phyloP scores from a whole-genome alignment of 1,284 basidiomycete genomes.

The Porogramme epimiltina region DNA sequence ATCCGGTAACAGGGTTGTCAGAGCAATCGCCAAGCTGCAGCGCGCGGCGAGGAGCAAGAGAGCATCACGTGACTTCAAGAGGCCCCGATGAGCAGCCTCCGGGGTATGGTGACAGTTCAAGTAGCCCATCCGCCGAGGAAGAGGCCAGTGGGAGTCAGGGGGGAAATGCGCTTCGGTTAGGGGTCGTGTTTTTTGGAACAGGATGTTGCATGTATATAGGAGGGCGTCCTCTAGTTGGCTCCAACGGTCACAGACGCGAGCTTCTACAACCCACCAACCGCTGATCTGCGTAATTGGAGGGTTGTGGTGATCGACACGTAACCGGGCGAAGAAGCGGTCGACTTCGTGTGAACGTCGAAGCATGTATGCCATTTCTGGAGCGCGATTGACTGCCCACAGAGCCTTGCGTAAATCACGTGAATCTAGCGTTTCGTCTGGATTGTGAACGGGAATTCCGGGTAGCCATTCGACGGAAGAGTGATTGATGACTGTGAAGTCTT shows the following conservation, averaged over 20 bases:
- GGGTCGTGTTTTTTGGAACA: not conserved
- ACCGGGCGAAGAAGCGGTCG: not conserved
- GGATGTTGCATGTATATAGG: not conserved
- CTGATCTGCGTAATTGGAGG: not conserved
- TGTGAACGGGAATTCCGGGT: too few relatives aligned
- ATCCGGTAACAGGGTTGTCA: not conserved
- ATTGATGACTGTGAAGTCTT: too few relatives aligned
- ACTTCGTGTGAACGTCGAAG: not conserved
- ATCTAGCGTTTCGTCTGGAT: not conserved
- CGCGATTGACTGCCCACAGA: not conserved
- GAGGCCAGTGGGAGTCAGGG: not conserved
- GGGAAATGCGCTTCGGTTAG: not conserved
- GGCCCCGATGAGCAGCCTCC: not conserved
- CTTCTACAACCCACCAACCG: not conserved
- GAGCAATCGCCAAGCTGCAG: slow-evolving; percentile 2
- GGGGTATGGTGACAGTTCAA: not conserved
- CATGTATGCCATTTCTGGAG: slow-evolving; percentile 9
- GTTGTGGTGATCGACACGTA: not conserved
- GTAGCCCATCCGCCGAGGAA: not conserved
- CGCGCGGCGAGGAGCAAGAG: slow-evolving; percentile 3
- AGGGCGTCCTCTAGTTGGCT: not conserved
- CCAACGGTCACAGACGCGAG: not conserved
- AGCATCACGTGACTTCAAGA: not conserved
- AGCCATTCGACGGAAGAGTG: too few relatives aligned
- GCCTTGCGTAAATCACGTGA: slow-evolving; percentile 1